Conservation (phyloP, 2,329 filamentous ascomycete genomes). For the Kalmusia sp. region DNA sequence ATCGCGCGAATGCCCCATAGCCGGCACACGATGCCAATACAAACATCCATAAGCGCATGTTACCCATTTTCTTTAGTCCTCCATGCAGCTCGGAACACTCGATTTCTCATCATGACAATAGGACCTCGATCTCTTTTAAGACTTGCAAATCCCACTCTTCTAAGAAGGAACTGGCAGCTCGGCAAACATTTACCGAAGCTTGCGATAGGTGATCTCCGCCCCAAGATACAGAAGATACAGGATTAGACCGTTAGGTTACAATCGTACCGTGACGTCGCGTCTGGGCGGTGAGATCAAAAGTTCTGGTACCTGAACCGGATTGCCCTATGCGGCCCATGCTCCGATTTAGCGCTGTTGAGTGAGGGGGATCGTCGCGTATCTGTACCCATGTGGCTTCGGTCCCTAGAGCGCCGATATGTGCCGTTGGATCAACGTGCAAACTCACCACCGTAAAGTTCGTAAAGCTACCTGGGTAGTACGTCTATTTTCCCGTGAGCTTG, state of each 20-base stretch:
- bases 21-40: not conserved
- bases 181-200: not conserved
- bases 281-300: not conserved
- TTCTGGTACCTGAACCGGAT: not conserved
- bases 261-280: slow-evolving; percentile 3
- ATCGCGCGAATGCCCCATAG: slow-evolving; percentile 1
- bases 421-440: too few relatives aligned
- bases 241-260: not conserved
- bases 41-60: not conserved
- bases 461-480: too few relatives aligned
- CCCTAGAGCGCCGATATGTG: too few relatives aligned
- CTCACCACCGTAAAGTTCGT: too few relatives aligned
- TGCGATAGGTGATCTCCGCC: slow-evolving; percentile 4
- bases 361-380: slow-evolving; percentile 1
- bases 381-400: too few relatives aligned
- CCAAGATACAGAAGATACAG: too few relatives aligned
- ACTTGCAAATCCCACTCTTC: not conserved
- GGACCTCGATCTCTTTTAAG: too few relatives aligned
- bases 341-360: not conserved
- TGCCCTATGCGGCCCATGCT: not conserved
- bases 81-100: too few relatives aligned
- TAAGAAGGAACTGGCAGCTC: not conserved
- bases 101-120: too few relatives aligned
- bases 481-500: too few relatives aligned
- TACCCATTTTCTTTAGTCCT: not conserved